phyloP scores from a whole-genome alignment of 2,329 filamentous ascomycete genomes.

The Aureobasidium mangrovei region DNA sequence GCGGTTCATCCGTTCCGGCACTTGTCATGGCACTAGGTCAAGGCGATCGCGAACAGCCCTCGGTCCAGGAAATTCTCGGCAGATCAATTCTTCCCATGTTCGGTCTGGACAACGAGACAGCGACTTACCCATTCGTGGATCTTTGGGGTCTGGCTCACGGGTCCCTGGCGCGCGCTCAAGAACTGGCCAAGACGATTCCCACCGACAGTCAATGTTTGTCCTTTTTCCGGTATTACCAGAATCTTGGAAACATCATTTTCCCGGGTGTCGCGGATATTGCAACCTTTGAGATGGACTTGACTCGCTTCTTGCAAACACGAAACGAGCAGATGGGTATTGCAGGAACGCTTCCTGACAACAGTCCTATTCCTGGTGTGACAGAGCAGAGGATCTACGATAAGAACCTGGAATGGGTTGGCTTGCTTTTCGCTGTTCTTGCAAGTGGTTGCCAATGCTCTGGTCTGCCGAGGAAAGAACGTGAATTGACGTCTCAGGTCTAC shows the following conservation, averaged over 20 bases:
- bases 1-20: conserved; percentile 53
- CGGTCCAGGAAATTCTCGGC: conserved; percentile 49
- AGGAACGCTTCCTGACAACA: conserved; percentile 23
- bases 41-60: conserved; percentile 39
- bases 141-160: conserved; percentile 53
- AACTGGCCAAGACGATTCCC: conserved; percentile 51
- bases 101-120: conserved; percentile 55
- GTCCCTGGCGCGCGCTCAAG: conserved; percentile 47
- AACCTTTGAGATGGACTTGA: conserved; percentile 46
- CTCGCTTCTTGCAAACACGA: conserved; percentile 46
- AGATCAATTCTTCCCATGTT: conserved; percentile 55
- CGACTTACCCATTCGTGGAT: conserved; percentile 57
- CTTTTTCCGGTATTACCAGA: conserved; percentile 49
- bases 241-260: conserved; percentile 52
- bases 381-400: conserved; percentile 50
- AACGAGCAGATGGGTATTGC: conserved; percentile 29
- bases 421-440: conserved; percentile 54
- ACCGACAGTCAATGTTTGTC: conserved; percentile 50
- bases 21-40: conserved; percentile 46
- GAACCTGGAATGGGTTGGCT: conserved; percentile 48
- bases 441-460: conserved; percentile 54
- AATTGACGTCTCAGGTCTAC: conserved; percentile 56
- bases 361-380: conserved; percentile 32
- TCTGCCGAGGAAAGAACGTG: conserved; percentile 49
- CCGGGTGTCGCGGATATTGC: conserved; percentile 50